Conservation (phyloP, 495 filamentous ascomycete genomes). For the Penicillium goetzii region DNA sequence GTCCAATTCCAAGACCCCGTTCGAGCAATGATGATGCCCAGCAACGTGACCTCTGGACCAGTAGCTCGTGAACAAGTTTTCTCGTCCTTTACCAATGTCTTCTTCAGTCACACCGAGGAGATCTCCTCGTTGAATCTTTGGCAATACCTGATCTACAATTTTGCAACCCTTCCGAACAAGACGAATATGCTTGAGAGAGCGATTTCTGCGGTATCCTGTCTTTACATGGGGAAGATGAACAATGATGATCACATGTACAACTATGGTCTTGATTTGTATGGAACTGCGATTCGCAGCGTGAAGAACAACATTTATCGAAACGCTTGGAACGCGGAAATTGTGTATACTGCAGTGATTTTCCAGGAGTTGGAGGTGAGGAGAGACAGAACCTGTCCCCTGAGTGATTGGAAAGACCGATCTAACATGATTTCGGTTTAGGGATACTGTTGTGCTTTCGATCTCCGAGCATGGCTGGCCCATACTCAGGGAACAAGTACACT, state of each 20-base stretch:
- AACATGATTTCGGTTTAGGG: background rate
- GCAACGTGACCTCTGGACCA: background rate
- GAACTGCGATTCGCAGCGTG: conserved; percentile 13
- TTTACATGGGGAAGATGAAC: conserved; percentile 14
- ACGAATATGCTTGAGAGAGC: conserved; percentile 18
- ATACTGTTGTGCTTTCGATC: conserved; percentile 6
- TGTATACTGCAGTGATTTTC: conserved; percentile 18
- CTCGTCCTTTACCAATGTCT: conserved; percentile 8
- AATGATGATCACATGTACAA: conserved; percentile 12
- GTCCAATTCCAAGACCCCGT: background rate
- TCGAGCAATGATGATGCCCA: background rate
- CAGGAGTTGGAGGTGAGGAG: conserved; percentile 15
- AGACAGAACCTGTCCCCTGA: background rate
- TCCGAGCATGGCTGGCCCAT: conserved; percentile 7
- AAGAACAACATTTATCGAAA: conserved; percentile 16
- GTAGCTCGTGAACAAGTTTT: conserved; percentile 10
- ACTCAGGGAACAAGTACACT: conserved; percentile 10
- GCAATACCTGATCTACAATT: conserved; percentile 16
- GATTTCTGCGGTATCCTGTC: conserved; percentile 13
- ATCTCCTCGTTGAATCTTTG: conserved; percentile 10
- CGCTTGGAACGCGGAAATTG: conserved; percentile 14
- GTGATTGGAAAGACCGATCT: background rate
- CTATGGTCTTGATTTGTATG: conserved; percentile 21
- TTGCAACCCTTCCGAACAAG: conserved; percentile 11
- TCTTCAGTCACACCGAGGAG: conserved; percentile 4